These are phyloP conservation scores for Apiotrichum mycotoxinovorans DNA, from an alignment of 1,284 basidiomycete genomes.

Conservation along the genomic window DNA sequence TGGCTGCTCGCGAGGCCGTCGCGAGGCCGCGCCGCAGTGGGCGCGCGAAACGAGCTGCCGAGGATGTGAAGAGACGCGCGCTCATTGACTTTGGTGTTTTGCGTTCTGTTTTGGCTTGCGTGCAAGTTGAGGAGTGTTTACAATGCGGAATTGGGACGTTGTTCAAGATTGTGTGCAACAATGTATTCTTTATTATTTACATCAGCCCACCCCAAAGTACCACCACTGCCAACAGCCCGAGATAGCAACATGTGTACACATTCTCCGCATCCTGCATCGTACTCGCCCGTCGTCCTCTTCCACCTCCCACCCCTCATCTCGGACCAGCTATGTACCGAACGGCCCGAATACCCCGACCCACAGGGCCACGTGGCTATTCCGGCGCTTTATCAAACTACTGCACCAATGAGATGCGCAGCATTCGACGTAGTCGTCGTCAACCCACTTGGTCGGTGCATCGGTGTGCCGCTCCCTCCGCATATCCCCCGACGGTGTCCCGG, in stretches of 20 bases:
- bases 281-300: not conserved
- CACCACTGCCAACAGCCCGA: not conserved
- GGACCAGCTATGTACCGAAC: not conserved
- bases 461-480: too few relatives aligned
- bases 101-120: too few relatives aligned
- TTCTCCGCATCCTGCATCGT: not conserved
- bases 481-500: too few relatives aligned
- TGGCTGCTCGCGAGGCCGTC: not conserved
- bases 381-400: not conserved
- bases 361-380: not conserved
- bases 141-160: not conserved
- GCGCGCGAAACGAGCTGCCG: not conserved
- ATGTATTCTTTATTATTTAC: too few relatives aligned
- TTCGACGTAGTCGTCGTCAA: not conserved
- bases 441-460: too few relatives aligned
- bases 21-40: conserved; percentile 4
- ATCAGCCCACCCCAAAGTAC: not conserved
- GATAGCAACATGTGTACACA: not conserved
- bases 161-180: too few relatives aligned
- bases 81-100: conserved; percentile 1
- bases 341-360: not conserved
- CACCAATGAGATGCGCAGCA: not conserved
- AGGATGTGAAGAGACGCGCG: not conserved
- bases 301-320: not conserved
- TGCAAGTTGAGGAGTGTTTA: not conserved